Evolutionary conservation across 129 eudicot genomes (phyloP).

Genomic region (Centaurea solstitialis): DNA sequence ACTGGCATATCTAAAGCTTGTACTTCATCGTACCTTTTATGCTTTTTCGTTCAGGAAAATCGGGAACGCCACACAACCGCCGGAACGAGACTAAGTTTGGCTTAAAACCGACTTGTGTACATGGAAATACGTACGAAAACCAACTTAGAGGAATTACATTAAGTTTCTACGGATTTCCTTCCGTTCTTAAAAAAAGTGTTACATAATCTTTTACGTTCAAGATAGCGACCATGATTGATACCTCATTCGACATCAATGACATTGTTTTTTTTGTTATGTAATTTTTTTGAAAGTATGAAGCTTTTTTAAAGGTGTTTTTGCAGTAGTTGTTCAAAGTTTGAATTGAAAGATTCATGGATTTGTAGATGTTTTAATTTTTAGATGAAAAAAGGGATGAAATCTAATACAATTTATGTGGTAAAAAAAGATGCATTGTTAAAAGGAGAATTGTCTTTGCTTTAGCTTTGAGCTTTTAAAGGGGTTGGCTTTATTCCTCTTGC

Average conservation of each 20-base stretch:
- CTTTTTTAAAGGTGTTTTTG: constrained; percentile 31
- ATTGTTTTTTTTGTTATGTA: constrained; percentile 19
- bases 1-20: neutral
- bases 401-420: constrained; percentile 35
- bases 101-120: constrained; percentile 17
- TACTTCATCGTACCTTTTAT: neutral
- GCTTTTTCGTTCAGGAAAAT: constrained; percentile 48
- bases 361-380: constrained; percentile 26
- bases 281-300: constrained; percentile 12
- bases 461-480: constrained; percentile 29
- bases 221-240: constrained; percentile 28
- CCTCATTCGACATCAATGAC: constrained; percentile 11
- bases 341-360: constrained; percentile 37
- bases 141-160: constrained; percentile 15
- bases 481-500: constrained; percentile 38
- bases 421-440: constrained; percentile 23
- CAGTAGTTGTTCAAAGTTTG: constrained; percentile 36
- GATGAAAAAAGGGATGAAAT: constrained; percentile 40
- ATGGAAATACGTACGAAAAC: constrained; percentile 26
- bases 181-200: neutral
- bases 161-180: constrained; percentile 18
- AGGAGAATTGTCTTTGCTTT: constrained; percentile 36
- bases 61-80: constrained; percentile 48
- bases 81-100: constrained; percentile 48
- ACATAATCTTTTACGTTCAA: constrained; percentile 23